Evolutionary conservation across 2,329 filamentous ascomycete species (phyloP).

Genomic region (Trichoderma oligosporum): DNA sequence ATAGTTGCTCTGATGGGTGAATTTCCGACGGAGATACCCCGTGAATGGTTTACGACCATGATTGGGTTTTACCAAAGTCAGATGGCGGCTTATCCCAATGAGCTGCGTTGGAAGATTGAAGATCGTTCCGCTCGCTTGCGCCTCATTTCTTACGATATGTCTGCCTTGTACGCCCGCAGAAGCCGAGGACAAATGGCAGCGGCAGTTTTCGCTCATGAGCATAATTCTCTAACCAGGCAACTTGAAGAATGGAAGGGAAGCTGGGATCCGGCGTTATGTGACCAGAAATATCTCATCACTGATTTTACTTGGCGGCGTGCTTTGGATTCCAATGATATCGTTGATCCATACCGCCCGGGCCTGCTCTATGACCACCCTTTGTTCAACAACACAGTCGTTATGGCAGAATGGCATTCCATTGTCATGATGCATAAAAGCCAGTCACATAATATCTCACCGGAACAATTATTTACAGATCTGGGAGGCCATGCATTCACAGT

Average conservation of each 20-base stretch:
- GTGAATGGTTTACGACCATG: conserved; percentile 71
- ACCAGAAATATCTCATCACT: conserved; percentile 59
- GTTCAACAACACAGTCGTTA: conserved; percentile 70
- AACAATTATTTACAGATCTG: conserved; percentile 51
- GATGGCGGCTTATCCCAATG: conserved; percentile 54
- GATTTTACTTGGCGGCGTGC: conserved; percentile 56
- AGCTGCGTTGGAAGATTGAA: conserved; percentile 64
- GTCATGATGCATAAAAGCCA: conserved; percentile 79
- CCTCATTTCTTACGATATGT: conserved; percentile 75
- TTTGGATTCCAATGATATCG: conserved; percentile 60
- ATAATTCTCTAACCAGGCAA: conserved; percentile 48
- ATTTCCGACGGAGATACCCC: conserved; percentile 66
- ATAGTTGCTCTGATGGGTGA: conserved; percentile 80
- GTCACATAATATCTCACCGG: conserved; percentile 54
- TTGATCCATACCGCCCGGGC: conserved; percentile 68
- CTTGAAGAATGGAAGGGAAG: conserved; percentile 50
- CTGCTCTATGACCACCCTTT: conserved; percentile 67
- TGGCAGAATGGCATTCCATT: conserved; percentile 74
- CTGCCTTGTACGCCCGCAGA: conserved; percentile 68
- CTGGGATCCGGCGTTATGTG: conserved; percentile 59
- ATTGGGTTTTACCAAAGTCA: conserved; percentile 61
- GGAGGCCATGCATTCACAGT: conserved; percentile 61
- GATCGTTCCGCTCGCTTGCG: conserved; percentile 63
- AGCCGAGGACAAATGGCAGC: conserved; percentile 60
- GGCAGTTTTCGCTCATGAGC: conserved; percentile 62